phyloP scores from a whole-genome alignment of 192 early-diverging fungal genomes.

The Umbelopsis vinacea region DNA sequence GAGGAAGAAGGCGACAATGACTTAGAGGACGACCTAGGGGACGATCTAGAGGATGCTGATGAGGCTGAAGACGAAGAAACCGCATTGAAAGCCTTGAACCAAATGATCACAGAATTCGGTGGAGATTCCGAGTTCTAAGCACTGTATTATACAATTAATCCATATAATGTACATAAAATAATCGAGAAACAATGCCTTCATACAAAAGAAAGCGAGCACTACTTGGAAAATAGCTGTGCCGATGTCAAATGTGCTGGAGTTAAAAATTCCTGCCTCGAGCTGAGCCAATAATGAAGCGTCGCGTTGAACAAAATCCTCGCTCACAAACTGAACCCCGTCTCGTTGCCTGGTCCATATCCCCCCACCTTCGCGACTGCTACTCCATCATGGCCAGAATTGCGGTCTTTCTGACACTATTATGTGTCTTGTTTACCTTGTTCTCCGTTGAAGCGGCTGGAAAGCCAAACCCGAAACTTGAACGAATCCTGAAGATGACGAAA shows the following conservation, averaged over 20 bases:
- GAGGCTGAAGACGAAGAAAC: slow-evolving; percentile 9
- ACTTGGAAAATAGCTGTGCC: neutral
- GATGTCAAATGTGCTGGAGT: neutral
- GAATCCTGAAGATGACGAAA: slow-evolving; percentile 25
- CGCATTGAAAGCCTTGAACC: neutral
- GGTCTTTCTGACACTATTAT: slow-evolving; percentile 9
- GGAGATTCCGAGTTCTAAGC: neutral
- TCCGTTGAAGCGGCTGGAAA: slow-evolving; percentile 12
- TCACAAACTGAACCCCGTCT: slow-evolving; percentile 4
- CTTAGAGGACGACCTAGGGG: neutral
- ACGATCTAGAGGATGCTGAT: neutral
- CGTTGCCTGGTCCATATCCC: slow-evolving; percentile 13
- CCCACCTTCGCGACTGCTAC: slow-evolving; percentile 6
- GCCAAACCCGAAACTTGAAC: slow-evolving; percentile 28
- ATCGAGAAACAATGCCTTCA: neutral
- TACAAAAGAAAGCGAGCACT: too few relatives aligned
- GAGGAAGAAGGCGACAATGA: neutral
- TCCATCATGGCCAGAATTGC: slow-evolving; percentile 15
- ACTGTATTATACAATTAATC: neutral
- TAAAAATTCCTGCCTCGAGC: neutral
- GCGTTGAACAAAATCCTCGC: neutral
- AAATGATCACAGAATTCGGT: slow-evolving; percentile 9
- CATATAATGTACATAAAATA: neutral
- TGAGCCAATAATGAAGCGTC: slow-evolving; percentile 8
- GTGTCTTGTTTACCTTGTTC: neutral